These are phyloP conservation scores for Bacterosira constricta DNA, from an alignment of 108 stramenopile species.

Conservation along the genomic window DNA sequence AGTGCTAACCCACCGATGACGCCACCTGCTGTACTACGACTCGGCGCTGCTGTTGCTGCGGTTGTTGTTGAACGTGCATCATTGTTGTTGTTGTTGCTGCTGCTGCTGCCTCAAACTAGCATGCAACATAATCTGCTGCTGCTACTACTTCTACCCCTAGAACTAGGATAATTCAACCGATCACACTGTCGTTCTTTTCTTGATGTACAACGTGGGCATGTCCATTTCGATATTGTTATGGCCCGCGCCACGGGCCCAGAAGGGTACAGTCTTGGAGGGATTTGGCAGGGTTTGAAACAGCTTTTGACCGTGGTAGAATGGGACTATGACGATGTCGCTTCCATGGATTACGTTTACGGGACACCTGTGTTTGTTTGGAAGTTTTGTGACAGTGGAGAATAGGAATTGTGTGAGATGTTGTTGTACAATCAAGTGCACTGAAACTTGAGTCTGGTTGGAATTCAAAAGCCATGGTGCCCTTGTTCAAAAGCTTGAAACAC, in stretches of 20 bases:
- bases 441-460: not conserved
- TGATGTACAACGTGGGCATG: slow-evolving; percentile 46
- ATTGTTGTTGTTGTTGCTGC: not conserved
- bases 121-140: no score
- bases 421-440: no score
- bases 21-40: no score
- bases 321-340: slow-evolving; percentile 71
- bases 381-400: not conserved
- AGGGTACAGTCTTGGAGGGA: slow-evolving; percentile 62
- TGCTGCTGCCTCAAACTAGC: no score
- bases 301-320: slow-evolving; percentile 67
- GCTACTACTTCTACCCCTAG: no score
- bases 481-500: no score
- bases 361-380: slow-evolving; percentile 21
- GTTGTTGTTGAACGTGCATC: no score
- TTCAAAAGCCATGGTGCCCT: no score
- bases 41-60: no score
- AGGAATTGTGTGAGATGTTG: not conserved
- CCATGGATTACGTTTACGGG: slow-evolving; percentile 80
- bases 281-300: slow-evolving; percentile 60
- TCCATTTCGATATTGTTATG: slow-evolving; percentile 60
- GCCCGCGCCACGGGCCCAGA: slow-evolving; percentile 72
- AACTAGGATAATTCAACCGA: slow-evolving; percentile 24
- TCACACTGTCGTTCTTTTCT: slow-evolving; percentile 38
- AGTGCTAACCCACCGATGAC: no score